Percentiles rank a stretch among this genome's conserved stretches.
Evolutionary conservation across 2,329 filamentous ascomycete genomes (phyloP).

Genomic region (Escovopsis sp.): DNA sequence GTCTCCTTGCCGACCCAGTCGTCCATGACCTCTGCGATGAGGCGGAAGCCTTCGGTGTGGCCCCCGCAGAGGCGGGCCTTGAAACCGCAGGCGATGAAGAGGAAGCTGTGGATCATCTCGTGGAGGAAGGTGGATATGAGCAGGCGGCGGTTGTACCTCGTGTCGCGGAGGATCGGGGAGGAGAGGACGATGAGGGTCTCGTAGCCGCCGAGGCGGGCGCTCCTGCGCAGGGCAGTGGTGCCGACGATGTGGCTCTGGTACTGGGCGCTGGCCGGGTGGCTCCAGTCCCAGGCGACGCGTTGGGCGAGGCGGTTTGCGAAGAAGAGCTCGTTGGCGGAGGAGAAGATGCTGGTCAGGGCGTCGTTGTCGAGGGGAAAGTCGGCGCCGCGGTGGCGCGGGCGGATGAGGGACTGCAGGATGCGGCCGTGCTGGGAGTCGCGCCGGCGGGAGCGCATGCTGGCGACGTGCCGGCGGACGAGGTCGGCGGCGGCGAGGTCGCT

Average conservation of each 20-base stretch:
- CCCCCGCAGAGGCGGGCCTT: constrained; percentile 39
- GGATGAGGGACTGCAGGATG: constrained; percentile 43
- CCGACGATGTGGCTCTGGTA: constrained; percentile 44
- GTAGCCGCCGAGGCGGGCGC: constrained; percentile 32
- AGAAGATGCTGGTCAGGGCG: constrained; percentile 43
- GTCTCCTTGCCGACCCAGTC: constrained; percentile 42
- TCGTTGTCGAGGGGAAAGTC: constrained; percentile 42
- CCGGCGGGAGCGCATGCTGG: constrained; percentile 25
- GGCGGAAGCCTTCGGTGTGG: constrained; percentile 44
- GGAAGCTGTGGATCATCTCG: constrained; percentile 52
- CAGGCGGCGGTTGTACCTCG: constrained; percentile 41
- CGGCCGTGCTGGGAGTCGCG: constrained; percentile 38
- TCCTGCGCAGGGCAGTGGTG: constrained; percentile 43
- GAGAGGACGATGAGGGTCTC: constrained; percentile 51
- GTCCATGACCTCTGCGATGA: constrained; percentile 46
- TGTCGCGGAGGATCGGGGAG: constrained; percentile 39
- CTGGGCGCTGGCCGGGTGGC: constrained; percentile 30
- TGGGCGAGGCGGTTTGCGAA: constrained; percentile 40
- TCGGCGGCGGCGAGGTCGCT: constrained; percentile 33
- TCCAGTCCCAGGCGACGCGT: constrained; percentile 51
- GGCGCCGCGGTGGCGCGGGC: constrained; percentile 27
- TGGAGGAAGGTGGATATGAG: constrained; percentile 52
- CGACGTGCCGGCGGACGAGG: constrained; percentile 33
- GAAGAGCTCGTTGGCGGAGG: constrained; percentile 47
- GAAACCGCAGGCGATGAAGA: constrained; percentile 48